Evolutionary conservation across 2,329 filamentous ascomycete species (phyloP), one percentile per base, ranked within the genome.

Genomic region (Verticillium isaacii): DNA sequence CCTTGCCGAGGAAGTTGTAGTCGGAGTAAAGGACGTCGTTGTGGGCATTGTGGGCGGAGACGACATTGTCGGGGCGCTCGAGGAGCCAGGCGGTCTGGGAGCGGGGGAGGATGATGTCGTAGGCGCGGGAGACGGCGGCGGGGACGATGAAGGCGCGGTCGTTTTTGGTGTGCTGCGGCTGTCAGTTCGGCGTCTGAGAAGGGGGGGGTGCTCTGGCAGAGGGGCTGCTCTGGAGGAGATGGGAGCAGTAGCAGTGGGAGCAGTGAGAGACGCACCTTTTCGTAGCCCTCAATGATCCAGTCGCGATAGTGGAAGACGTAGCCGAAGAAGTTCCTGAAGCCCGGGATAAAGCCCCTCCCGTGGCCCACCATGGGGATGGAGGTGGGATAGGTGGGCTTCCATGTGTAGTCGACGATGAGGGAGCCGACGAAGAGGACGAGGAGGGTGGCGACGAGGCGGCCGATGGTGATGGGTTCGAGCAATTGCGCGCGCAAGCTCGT

Each of bases 31-130:
- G 67, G 4, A 75, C 63, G n/a, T 72, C 70, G 54, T 74, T 72
- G 64, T 80, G 79, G 0, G 80, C 78, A 1, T 75, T 69, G 58
- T 75, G 68, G 0, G 78, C 71, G 1, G 77, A 80, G 32, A 81
- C 69, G 2, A 78, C 66, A 32, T 68, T 66, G 61, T 82, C 80
- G n/a, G 80, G 79, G 65, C 79, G 75, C 52, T 80, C 77, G 62
- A 82, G 73, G 68, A 82, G 74, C 80, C 80, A 82, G 9, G 70
- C 67, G 9, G 78, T 74, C 66, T 80, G 77, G 0, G 73, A 74
- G 3, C 70, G 72, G 2, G 80, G 80, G 4, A 82, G 69, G 58
- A 82, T 74, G 45, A 82, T 74, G 55, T 82, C 78, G 25, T 75
- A 71, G 1, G 77, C 72, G 2, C 76, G 73, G 8, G 74, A 74